Percentiles rank a stretch among this genome's conserved stretches.
Conservation (phyloP, 805 yeast species). For the Tanozyma kutaoensis region DNA sequence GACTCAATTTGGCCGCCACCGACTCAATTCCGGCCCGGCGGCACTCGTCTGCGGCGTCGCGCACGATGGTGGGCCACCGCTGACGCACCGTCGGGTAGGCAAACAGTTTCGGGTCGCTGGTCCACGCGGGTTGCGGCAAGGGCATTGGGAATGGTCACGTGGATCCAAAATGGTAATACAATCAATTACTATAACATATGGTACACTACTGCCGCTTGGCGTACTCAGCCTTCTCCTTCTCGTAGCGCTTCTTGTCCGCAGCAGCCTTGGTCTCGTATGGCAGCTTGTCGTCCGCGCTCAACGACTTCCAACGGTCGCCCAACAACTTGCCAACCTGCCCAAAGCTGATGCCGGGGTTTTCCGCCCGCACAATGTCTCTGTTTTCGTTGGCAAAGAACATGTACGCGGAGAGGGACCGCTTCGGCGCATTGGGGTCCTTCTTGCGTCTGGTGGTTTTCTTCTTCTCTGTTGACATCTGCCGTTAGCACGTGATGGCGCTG, state of each 20-base stretch:
- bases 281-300: constrained; percentile 65
- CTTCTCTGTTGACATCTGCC: constrained; percentile 19
- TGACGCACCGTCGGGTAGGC: constrained; percentile 65
- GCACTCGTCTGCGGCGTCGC: constrained; percentile 52
- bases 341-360: constrained; percentile 88
- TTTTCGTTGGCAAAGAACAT: constrained; percentile 98
- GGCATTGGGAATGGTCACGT: too few relatives aligned
- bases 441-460: constrained; percentile 32
- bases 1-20: constrained; percentile 20
- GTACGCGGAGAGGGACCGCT: constrained; percentile 95
- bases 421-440: constrained; percentile 96
- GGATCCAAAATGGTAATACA: too few relatives aligned
- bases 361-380: constrained; percentile 92
- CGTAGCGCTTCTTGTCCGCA: constrained; percentile 95
- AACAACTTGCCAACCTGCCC: constrained; percentile 92
- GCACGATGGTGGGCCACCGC: constrained; percentile 82
- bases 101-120: constrained; percentile 64
- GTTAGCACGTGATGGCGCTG: not conserved
- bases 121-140: constrained; percentile 41
- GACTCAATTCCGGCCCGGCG: constrained; percentile 30
- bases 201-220: constrained; percentile 29
- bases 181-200: too few relatives aligned
- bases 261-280: constrained; percentile 93
- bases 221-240: constrained; percentile 86
- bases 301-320: constrained; percentile 95